Evolutionary conservation across 2,329 filamentous ascomycete species (phyloP).

Genomic region (Mollisiaceae sp.): DNA sequence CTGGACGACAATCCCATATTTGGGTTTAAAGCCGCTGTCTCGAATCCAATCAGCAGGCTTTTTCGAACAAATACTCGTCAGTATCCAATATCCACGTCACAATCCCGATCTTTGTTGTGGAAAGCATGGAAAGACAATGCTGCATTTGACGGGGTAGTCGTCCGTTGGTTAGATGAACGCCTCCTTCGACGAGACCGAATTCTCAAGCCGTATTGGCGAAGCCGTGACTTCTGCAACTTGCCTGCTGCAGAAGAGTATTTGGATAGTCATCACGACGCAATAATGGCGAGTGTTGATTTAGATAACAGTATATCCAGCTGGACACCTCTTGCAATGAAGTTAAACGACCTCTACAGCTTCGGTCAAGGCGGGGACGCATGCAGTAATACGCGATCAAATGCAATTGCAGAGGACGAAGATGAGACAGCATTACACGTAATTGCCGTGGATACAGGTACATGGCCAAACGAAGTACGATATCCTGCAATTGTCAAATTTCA

Average conservation of each 20-base stretch:
- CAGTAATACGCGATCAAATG: conserved; percentile 44
- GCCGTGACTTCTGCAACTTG: conserved; percentile 46
- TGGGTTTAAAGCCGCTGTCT: conserved; percentile 46
- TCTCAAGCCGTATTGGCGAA: conserved; percentile 47
- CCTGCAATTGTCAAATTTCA: not conserved
- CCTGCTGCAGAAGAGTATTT: conserved; percentile 48
- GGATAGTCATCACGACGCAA: conserved; percentile 38
- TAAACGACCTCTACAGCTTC: conserved; percentile 44
- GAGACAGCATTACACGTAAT: conserved; percentile 49
- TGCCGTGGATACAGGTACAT: conserved; percentile 42
- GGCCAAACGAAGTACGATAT: conserved; percentile 37
- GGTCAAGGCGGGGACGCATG: conserved; percentile 44
- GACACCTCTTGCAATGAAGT: conserved; percentile 43
- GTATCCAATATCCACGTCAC: conserved; percentile 48
- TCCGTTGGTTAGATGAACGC: conserved; percentile 53
- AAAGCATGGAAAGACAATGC: conserved; percentile 52
- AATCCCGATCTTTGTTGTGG: conserved; percentile 50
- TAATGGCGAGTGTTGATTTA: conserved; percentile 41
- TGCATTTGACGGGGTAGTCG: conserved; percentile 52
- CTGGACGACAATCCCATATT: conserved; percentile 58
- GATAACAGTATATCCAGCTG: conserved; percentile 39
- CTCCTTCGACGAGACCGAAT: conserved; percentile 48
- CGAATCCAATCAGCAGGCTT: conserved; percentile 38
- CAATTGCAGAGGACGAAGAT: conserved; percentile 36
- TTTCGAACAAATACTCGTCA: conserved; percentile 45